Evolutionary conservation across 257 asterid species (phyloP), one percentile per base, ranked within the genome.

Genomic region (Scutellaria baicalensis): DNA sequence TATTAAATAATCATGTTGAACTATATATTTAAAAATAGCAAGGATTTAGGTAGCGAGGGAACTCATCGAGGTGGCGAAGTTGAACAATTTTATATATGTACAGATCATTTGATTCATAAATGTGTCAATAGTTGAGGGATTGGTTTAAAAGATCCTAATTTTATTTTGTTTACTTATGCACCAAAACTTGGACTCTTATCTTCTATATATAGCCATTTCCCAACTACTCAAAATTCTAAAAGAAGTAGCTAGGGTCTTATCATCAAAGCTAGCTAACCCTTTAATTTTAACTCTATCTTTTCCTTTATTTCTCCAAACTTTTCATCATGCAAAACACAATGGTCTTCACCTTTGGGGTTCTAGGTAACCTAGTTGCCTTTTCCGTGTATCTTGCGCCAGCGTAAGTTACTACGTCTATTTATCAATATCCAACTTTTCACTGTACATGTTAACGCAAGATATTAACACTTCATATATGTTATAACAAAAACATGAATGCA

Each of bases 371-470:
- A 8, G 81, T 81, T 40, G 70, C 88, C 12, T 78, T 83, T 48
- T 42, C 71, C 60, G 88, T 85, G 57, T 85, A 39, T 69, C 77
- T 85, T 27, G 73, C 91, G 31, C 88, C 91, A 39, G 16, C 72
- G 91, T 85, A 83, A 80, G 88, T 61, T 14, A 27, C 54, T 18
- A 8, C 48, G 48, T 65, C 35, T 58, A 6, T 64, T 2, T 48
- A 4, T 48, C 18, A 13, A 11, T 48, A 6, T 42, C n/a, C n/a
- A n/a, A n/a, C n/a, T n/a, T n/a, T n/a, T n/a, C n/a, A n/a, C n/a
- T n/a, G n/a, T n/a, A n/a, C n/a, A n/a, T n/a, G n/a, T n/a, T 3
- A 27, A 27, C 33, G 3, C 33, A 27, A 27, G 3, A 27, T 27
- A 27, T 27, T 27, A n/a, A n/a, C n/a, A 27, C 33, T 23, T 23